These are phyloP conservation scores for Coemansia sp. DNA, from an alignment of 192 early-diverging fungal genomes.

Conservation along the genomic window DNA sequence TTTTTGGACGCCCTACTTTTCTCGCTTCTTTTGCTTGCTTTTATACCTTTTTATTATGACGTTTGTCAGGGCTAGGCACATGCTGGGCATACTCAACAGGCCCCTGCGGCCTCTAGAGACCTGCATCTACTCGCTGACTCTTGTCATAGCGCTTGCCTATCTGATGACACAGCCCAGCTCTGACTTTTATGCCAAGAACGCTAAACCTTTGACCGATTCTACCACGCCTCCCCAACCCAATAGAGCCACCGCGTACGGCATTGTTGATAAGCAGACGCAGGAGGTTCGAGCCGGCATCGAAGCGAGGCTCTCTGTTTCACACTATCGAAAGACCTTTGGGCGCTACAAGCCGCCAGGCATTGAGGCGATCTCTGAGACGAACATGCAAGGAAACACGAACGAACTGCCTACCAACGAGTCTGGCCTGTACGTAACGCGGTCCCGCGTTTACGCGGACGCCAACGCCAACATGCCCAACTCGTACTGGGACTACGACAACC, in stretches of 20 bases:
- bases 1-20: neutral
- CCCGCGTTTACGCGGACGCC: constrained; percentile 88
- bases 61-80: constrained; percentile 12
- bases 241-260: constrained; percentile 4
- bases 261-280: constrained; percentile 7
- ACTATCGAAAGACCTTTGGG: constrained; percentile 27
- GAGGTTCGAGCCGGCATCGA: neutral
- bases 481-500: constrained; percentile 98
- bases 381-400: constrained; percentile 36
- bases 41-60: constrained; percentile 4
- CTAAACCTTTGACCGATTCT: constrained; percentile 8
- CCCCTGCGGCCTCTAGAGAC: constrained; percentile 10
- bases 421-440: constrained; percentile 54
- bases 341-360: constrained; percentile 6
- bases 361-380: neutral
- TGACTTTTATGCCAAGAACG: neutral
- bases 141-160: constrained; percentile 12
- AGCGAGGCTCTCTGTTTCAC: neutral
- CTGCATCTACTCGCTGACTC: constrained; percentile 12
- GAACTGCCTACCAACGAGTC: constrained; percentile 29
- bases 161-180: constrained; percentile 10
- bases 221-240: neutral
- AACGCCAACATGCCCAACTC: constrained; percentile 75
- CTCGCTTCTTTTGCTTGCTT: neutral
- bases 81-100: constrained; percentile 12